Evolutionary conservation across 2,329 filamentous ascomycete species (phyloP), one percentile per base, ranked within the genome.

Genomic region (Arachnomyces sp.): DNA sequence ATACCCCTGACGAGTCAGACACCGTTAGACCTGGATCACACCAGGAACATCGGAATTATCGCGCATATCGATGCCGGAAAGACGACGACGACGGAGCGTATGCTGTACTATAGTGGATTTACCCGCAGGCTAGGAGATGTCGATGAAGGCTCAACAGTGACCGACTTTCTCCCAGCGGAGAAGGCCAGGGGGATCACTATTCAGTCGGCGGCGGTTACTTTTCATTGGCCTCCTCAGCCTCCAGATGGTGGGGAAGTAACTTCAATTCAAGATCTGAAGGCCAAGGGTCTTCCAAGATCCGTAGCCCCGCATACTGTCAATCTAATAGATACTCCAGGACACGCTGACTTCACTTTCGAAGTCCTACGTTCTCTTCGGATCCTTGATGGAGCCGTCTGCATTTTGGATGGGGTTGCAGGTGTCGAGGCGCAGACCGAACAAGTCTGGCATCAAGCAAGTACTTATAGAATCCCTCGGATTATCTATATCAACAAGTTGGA

Each of bases 21-120:
- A 21, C 50, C 54, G 17, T 37, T 18, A 21, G 49, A 57, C 45
- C 67, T 80, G 13, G 71, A 77, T 30, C 77, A 77, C 53, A 92
- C 89, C 38, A 77, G 90, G 52, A 98, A 98, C 59, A 95, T 98
- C 59, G 92, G 92, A 46, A 96, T 98, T 52, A 95, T 98, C 62
- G 92, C 92, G 44, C 92, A 98, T 63, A 95, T 98, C 49, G 92
- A 96, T 79, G 92, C 92, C 42, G 92, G 92, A 7, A 98, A 98
- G 72, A 98, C 92, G 1, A 96, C 92, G 0, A 98, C 92, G 0
- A 96, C 92, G 3, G 92, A 98, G 78, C 88, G 92, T 43, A 96
- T 96, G 90, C 83, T 98, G 56, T 96, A 88, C 59, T 95, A 95
- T 57, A 93, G 87, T 60, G 90, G 92, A 36, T 81, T 89, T 46